Base-by-base conservation (phyloP, 2,329 filamentous ascomycete genomes). In the Zasmidium angulare region DNA sequence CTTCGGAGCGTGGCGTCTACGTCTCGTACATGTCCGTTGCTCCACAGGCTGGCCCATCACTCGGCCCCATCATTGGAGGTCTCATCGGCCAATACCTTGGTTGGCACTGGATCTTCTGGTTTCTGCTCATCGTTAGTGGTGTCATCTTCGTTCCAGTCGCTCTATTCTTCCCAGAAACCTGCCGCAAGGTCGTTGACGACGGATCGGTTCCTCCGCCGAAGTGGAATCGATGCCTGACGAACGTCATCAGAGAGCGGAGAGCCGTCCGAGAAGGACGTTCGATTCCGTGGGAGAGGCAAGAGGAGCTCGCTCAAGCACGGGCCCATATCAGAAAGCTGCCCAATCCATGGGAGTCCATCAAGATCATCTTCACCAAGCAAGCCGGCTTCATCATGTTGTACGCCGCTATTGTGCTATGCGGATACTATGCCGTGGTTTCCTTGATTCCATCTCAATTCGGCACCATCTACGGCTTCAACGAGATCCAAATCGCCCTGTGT, bases 341-440 rank as follows among this genome's bases (percentile, higher is more conserved):
- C 0, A 81, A 80, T 58, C 78, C 79, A 0, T 60, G 79, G 7
- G 69, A 71, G 21, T 74, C 75, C 0, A 64, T 81, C 22, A 63
- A 66, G 12, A 51, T 51, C 4, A 72, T 81, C n/a, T 67, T 79
- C 4, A 65, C 73, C 0, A 55, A 63, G 21, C 58, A 59, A 40
- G 63, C 49, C 23, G 49, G 49, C 49, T 51, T 51, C 24, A 24
- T 24, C 7, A 21, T 51, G 20, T 19, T 17, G 4, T 51, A 26
- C n/a, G 23, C 23, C n/a, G 49, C 22, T 7, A 29, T 51, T 10
- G 49, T 51, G 20, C 9, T 21, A 10, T 51, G 22, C 24, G 22
- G 20, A 7, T 51, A 51, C 49, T 51, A 51, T 23, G 49, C 49
- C 21, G 24, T 51, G 3, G 24, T 29, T 6, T 21, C 49, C 23